These are phyloP conservation scores for Xylariaceae sp. DNA, from an alignment of 2,329 filamentous ascomycete species.

Conservation along the genomic window DNA sequence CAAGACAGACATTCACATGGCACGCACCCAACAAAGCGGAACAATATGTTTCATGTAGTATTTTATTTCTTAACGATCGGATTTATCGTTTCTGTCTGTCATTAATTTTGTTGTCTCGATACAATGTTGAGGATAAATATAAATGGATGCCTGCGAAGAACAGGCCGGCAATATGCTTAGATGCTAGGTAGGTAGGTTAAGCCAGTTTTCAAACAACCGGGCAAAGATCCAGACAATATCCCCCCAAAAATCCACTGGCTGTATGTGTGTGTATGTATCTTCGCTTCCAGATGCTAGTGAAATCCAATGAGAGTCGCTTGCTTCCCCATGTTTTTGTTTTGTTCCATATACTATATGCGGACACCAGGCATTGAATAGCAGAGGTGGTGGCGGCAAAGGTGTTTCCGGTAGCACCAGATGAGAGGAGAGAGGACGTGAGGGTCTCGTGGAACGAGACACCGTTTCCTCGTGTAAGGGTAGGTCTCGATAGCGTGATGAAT, in stretches of 20 bases:
- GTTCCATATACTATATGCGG: conserved; percentile 14
- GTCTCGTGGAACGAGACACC: background rate
- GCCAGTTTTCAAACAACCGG: background rate
- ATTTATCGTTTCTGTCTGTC: no score
- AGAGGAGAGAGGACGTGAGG: background rate
- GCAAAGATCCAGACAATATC: background rate
- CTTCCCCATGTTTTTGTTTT: conserved; percentile 23
- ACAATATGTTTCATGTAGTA: no score
- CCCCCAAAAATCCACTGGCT: background rate
- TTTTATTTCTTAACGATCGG: no score
- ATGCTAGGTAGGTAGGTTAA: background rate
- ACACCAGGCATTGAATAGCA: conserved; percentile 5
- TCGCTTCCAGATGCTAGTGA: conserved; percentile 22
- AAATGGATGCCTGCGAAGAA: conserved; percentile 6
- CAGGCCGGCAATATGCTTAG: no score
- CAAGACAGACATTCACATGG: no score
- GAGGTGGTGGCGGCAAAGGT: background rate
- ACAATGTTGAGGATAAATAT: background rate
- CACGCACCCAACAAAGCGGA: no score
- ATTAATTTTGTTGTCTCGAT: no score
- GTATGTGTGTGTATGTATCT: background rate
- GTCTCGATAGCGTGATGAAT: background rate
- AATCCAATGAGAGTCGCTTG: conserved; percentile 25
- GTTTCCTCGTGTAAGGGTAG: background rate
- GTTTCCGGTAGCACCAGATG: background rate